A percentile compares a stretch with the other conserved stretches of the same genome.
Evolutionary conservation across 2,329 filamentous ascomycete genomes (phyloP).

Genomic region (Phialemoniopsis sp.): DNA sequence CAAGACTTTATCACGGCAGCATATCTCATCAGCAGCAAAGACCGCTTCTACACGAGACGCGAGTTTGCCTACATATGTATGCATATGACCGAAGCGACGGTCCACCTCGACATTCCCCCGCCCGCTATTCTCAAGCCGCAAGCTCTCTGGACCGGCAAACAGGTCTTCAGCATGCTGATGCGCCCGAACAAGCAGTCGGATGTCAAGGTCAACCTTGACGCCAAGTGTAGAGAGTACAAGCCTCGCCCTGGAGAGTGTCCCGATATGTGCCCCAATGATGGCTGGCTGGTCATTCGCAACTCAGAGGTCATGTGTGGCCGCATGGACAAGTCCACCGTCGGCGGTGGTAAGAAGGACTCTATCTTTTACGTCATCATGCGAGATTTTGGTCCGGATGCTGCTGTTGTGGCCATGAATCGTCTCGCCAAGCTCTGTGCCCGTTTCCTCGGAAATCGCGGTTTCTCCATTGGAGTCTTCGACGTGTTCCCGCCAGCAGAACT

Average conservation of each 20-base stretch:
- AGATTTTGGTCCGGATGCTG: constrained; percentile 88
- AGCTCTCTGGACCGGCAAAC: constrained; percentile 90
- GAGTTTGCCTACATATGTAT: constrained; percentile 87
- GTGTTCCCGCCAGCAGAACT: constrained; percentile 78
- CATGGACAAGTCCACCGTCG: constrained; percentile 98
- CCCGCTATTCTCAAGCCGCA: constrained; percentile 84
- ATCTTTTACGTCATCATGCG: constrained; percentile 95
- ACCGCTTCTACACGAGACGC: constrained; percentile 85
- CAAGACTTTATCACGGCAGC: constrained; percentile 98
- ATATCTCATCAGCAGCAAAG: constrained; percentile 86
- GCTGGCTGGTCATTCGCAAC: constrained; percentile 89
- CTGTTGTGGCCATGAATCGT: constrained; percentile 89
- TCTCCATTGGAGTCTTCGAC: constrained; percentile 94
- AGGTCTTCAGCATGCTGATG: constrained; percentile 82
- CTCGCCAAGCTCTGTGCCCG: constrained; percentile 86
- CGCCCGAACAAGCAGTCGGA: constrained; percentile 79
- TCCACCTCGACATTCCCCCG: constrained; percentile 77
- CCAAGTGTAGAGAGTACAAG: constrained; percentile 80
- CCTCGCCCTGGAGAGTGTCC: constrained; percentile 51
- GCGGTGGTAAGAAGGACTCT: constrained; percentile 94
- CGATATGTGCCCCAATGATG: constrained; percentile 81
- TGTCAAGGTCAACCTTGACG: constrained; percentile 87
- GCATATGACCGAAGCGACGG: constrained; percentile 77
- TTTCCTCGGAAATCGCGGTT: constrained; percentile 84
- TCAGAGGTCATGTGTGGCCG: constrained; percentile 96